Base-by-base conservation (phyloP, 352 stramenopile genomes). In the Phytopythium litorale region DNA sequence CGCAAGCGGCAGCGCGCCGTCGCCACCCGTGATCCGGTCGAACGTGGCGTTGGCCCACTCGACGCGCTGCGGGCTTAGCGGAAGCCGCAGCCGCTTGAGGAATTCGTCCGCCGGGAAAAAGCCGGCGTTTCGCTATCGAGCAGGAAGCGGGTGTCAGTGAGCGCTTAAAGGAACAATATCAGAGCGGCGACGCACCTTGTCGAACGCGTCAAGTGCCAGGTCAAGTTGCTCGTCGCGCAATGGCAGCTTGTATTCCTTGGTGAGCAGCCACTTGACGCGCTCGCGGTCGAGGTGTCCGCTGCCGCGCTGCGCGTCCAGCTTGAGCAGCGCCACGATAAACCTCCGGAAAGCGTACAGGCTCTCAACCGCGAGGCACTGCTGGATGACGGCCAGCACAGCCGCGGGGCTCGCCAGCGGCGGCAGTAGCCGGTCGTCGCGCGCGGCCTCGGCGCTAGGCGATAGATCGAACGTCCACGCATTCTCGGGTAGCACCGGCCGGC, bases 181-280 rank as follows among this genome's bases (percentile, higher is more conserved):
- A 56, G 15, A 45, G n/a, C 25, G 32, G 9, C 6, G 1, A 21
- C 56, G 25, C 40, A 79, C 72, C 62, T 86, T 86, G 67, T 92
- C 87, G 48, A 91, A 86, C 33, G 66, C 74, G 57, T 87, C 69
- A 23, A 94, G 84, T 33, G 90, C 66, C 56, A 91, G 56, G 32
- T 93, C 82, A 15, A 91, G 66, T 42, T 95, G 87, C 45, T 92
- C 87, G 50, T 90, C 79, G 9, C 84, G 82, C 23, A 94, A 60
- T 16, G 80, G 80, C 18, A 91, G 56, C 11, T 70, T 56, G 38
- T 81, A 63, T 45, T 79, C 63, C 62, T 84, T 76, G 46, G 86
- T 56, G 51, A 87, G 66, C 18, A 84, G 68, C 74, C 67, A 90
- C 53, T 89, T 91, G 51, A 75, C 63, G 13, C 91, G 81, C 52